Conservation (phyloP, 2,329 filamentous ascomycete genomes). For the Plectosphaerella cucumerina region DNA sequence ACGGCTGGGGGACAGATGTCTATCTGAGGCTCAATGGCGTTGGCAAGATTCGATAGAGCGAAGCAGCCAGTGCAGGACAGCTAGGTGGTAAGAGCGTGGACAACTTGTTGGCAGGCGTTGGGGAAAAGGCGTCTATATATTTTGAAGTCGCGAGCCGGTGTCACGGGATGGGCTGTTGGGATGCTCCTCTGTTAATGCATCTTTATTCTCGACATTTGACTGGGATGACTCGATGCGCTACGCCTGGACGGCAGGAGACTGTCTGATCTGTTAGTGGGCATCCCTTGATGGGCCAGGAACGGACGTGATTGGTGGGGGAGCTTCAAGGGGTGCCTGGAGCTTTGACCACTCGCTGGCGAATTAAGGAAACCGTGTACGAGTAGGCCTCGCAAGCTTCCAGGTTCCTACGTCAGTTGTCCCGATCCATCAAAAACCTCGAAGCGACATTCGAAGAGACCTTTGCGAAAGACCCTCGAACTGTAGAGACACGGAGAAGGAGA, state of each 20-base stretch:
- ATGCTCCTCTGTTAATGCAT: no score
- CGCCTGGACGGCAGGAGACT: no score
- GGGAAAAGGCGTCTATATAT: not conserved
- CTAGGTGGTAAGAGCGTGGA: not conserved
- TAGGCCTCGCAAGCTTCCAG: slow-evolving; percentile 8
- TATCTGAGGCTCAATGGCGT: slow-evolving; percentile 63
- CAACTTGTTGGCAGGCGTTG: not conserved
- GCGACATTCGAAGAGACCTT: not conserved
- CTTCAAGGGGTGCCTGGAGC: slow-evolving; percentile 14
- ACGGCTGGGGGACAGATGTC: slow-evolving; percentile 82
- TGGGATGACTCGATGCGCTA: no score
- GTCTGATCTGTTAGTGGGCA: no score
- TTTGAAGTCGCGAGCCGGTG: not conserved
- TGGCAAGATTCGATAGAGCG: slow-evolving; percentile 42
- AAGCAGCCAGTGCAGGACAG: not conserved
- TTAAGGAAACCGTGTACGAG: slow-evolving; percentile 22
- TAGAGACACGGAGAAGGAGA: not conserved
- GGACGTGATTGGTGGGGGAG: slow-evolving; percentile 1
- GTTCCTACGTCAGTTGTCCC: slow-evolving; percentile 3
- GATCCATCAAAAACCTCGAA: not conserved
- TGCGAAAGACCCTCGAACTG: not conserved
- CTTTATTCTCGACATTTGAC: no score
- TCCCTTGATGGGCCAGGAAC: not conserved
- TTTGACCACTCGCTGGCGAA: slow-evolving; percentile 17
- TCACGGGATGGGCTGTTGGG: no score